Percentiles rank a stretch among this genome's conserved stretches.
These are phyloP conservation scores for Colletotrichum siamense DNA, from an alignment of 2,329 filamentous ascomycete species.

Conservation along the genomic window DNA sequence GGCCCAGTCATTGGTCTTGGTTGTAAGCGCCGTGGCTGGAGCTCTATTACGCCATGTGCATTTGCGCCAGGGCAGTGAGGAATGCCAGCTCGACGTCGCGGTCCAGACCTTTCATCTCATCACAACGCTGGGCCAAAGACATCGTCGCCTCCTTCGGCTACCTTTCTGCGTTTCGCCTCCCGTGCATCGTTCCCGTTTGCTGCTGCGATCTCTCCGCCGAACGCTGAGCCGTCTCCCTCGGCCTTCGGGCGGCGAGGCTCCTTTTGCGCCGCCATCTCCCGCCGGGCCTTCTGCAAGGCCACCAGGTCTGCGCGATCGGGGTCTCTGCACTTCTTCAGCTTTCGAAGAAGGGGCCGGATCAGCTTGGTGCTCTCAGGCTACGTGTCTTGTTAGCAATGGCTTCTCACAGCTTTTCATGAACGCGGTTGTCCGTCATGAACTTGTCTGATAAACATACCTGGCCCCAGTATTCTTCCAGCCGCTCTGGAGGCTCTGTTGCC, in stretches of 20 bases:
- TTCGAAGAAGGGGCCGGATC: conserved; percentile 67
- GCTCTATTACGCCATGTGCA: neutral
- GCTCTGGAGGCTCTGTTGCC: conserved; percentile 61
- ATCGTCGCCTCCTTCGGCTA: conserved; percentile 44
- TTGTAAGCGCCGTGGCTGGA: neutral
- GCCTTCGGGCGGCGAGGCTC: conserved; percentile 42
- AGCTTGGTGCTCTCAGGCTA: conserved; percentile 52
- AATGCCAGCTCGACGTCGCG: neutral
- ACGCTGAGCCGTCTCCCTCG: conserved; percentile 49
- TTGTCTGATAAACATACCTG: conserved; percentile 38
- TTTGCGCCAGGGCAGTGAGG: neutral
- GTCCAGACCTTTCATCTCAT: neutral
- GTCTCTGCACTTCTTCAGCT: conserved; percentile 76
- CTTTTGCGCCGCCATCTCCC: conserved; percentile 53
- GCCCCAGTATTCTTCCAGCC: conserved; percentile 59
- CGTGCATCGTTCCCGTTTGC: conserved; percentile 27
- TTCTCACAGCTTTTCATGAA: neutral
- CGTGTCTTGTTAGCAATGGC: conserved; percentile 32
- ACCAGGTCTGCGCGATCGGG: conserved; percentile 77
- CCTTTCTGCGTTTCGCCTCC: conserved; percentile 52
- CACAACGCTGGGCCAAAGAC: conserved; percentile 44
- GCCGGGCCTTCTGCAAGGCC: conserved; percentile 68
- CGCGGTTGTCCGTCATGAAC: neutral
- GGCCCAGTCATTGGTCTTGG: neutral
- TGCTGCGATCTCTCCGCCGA: conserved; percentile 39